Evolutionary conservation across 2,329 filamentous ascomycete species (phyloP).

Genomic region (Fusarium nodosum): DNA sequence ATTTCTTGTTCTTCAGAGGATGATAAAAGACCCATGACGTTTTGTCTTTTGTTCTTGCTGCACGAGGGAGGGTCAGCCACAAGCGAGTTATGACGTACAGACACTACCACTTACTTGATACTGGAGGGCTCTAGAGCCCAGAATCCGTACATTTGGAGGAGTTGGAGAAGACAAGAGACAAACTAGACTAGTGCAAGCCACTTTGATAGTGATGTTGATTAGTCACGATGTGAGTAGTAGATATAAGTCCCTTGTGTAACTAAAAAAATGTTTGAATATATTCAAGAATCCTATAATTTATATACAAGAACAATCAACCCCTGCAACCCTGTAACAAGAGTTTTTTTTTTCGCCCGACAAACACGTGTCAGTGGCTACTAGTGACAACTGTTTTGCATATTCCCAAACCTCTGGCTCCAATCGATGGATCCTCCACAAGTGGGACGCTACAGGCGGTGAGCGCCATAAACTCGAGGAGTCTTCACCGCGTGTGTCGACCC

Average conservation of each 20-base stretch:
- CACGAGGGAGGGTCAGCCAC: slow-evolving; percentile 11
- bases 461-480: slow-evolving; percentile 13
- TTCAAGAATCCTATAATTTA: slow-evolving; percentile 4
- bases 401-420: slow-evolving; percentile 22
- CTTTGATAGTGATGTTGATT: background rate
- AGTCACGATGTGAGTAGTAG: background rate
- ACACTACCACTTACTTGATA: background rate
- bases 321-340: background rate
- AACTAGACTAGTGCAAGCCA: background rate
- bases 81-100: slow-evolving; percentile 5
- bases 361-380: slow-evolving; percentile 31
- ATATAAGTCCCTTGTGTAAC: background rate
- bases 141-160: slow-evolving; percentile 4
- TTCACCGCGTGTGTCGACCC: slow-evolving; percentile 58
- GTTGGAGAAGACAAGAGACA: background rate
- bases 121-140: slow-evolving; percentile 5
- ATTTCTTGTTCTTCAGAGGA: slow-evolving; percentile 5
- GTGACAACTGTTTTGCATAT: slow-evolving; percentile 36
- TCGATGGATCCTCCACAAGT: slow-evolving; percentile 9
- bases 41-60: slow-evolving; percentile 14
- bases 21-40: slow-evolving; percentile 33
- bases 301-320: slow-evolving; percentile 12
- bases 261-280: background rate
- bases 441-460: slow-evolving; percentile 21
- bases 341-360: slow-evolving; percentile 11